phyloP scores from a whole-genome alignment of 78 protist species.

The Monocercomonoides exilis region DNA sequence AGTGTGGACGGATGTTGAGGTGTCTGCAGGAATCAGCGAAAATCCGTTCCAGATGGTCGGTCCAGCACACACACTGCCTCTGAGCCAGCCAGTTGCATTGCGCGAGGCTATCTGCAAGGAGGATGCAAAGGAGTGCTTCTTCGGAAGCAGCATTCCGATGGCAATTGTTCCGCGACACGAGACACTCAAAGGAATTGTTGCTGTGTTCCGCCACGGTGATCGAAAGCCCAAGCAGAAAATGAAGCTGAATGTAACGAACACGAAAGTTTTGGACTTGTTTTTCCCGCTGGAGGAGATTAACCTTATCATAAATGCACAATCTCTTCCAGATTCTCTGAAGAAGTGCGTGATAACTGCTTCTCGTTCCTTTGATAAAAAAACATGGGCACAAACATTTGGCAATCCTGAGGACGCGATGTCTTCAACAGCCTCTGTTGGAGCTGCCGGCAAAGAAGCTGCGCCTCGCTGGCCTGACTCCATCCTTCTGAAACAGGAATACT shows the following conservation, averaged over 20 bases:
- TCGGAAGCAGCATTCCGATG: not conserved
- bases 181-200: slow-evolving; percentile 5
- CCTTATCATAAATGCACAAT: too few species aligned
- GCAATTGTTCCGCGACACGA: slow-evolving; percentile 1
- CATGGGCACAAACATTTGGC: not conserved
- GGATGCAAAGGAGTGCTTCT: not conserved
- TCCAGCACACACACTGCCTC: not conserved
- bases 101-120: not conserved
- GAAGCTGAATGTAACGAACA: not conserved
- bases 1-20: not conserved
- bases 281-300: not conserved
- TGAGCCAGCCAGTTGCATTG: not conserved
- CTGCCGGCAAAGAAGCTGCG: not conserved
- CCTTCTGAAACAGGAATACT: slow-evolving; percentile 2
- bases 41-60: not conserved
- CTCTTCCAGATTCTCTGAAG: too few species aligned
- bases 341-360: not conserved
- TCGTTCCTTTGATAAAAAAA: not conserved
- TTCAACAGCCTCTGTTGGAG: too few species aligned
- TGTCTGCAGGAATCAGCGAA: not conserved
- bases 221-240: slow-evolving; percentile 19
- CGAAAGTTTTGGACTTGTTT: not conserved
- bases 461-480: not conserved
- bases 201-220: slow-evolving; percentile 13
- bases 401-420: not conserved